Evolutionary conservation across 2,329 filamentous ascomycete genomes (phyloP), one percentile per base, ranked within the genome.

Genomic region (Pseudocercospora eumusae): DNA sequence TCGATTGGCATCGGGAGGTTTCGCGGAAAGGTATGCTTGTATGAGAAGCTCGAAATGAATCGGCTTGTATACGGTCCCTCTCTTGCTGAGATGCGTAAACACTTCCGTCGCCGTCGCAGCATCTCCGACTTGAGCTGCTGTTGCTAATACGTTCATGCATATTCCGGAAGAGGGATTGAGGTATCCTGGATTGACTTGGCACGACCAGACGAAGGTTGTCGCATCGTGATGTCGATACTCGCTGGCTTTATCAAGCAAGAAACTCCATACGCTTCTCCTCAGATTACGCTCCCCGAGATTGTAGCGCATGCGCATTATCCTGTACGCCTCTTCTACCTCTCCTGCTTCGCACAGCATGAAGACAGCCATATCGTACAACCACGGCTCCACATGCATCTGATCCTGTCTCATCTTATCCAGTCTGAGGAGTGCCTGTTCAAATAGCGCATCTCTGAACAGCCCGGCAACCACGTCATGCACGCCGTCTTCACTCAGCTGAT

Each of bases 21-120:
- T 80, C 3, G 79, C 78, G 15, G 75, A 75, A 10, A 86, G 80
- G 71, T 96, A 91, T 3, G 89, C 84, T 61, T 91, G 86, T 6
- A 93, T 79, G 27, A 97, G 82, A 27, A 88, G 83, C 74, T 96
- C 92, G 75, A 95, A 96, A 73, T 97, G 91, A 64, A 89, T 82
- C 5, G 83, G 76, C 8, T 82, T 79, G 40, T 92, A 80, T 44
- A 83, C 80, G 1, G 83, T 82, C 13, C 81, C 81, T 23, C 86
- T 82, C 8, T 83, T 79, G 4, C 83, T 82, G 18, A 93, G 81
- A 57, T 87, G 77, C 23, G 86, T 82, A 64, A 96, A 85, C 28
- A 90, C 89, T 28, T 88, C 84, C 5, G 86, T 87, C 1, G 89
- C 90, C 9, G 97, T 81, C 0, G 80, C 75, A 1, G 85, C 78